Conservation (phyloP, 116 monocot species). For the Dioscorea cayenensis region DNA sequence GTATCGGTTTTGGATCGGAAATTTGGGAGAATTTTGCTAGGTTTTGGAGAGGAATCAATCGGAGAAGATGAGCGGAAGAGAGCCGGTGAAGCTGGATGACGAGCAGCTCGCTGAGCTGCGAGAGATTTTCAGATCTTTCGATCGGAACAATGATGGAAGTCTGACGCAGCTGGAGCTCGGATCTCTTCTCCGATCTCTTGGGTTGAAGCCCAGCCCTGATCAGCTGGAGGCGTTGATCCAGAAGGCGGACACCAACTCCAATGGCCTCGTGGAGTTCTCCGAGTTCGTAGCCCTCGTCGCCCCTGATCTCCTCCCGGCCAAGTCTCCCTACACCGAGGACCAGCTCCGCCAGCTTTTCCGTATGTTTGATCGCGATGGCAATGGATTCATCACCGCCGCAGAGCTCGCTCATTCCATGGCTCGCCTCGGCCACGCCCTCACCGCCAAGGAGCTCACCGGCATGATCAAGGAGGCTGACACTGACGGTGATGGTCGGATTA, state of each 20-base stretch:
- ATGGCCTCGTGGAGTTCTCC: constrained; percentile 81
- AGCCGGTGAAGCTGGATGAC: constrained; percentile 35
- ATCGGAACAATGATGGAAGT: constrained; percentile 89
- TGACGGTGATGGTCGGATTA: constrained; percentile 79
- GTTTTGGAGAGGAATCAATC: neutral
- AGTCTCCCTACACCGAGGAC: constrained; percentile 79
- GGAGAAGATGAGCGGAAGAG: constrained; percentile 21
- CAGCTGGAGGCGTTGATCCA: constrained; percentile 72
- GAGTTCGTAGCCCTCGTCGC: constrained; percentile 76
- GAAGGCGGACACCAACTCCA: constrained; percentile 71
- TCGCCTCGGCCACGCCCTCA: constrained; percentile 63
- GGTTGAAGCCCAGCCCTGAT: constrained; percentile 60
- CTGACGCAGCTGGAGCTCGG: constrained; percentile 86
- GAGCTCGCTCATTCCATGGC: constrained; percentile 95
- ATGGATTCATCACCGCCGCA: constrained; percentile 80
- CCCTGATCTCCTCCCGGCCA: constrained; percentile 44
- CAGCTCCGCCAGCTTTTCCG: constrained; percentile 69
- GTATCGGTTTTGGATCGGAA: neutral
- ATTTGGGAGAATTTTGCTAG: neutral
- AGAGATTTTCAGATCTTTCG: constrained; percentile 84
- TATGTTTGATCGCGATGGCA: constrained; percentile 77
- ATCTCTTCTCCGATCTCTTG: constrained; percentile 80
- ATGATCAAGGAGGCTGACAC: constrained; percentile 93
- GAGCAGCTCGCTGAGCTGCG: constrained; percentile 71
- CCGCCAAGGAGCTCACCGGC: constrained; percentile 77